These are phyloP conservation scores for Aspergillus ochraceoroseus DNA, from an alignment of 2,329 filamentous ascomycete genomes.

Conservation along the genomic window DNA sequence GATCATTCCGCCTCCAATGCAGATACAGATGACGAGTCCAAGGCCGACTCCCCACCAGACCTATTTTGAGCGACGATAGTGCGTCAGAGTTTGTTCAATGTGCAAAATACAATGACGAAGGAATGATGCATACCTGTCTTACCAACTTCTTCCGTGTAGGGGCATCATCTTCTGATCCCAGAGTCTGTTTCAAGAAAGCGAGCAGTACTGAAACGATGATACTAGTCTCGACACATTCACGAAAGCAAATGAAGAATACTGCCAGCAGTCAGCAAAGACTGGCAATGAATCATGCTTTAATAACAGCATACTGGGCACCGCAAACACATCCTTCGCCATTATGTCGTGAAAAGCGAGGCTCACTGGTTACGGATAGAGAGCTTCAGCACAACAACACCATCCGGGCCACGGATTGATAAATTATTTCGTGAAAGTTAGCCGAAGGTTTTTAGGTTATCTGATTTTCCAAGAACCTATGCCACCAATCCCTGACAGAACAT, in stretches of 20 bases:
- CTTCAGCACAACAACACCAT: too few relatives aligned
- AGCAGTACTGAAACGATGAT: slow-evolving; percentile 82
- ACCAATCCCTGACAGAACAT: not conserved
- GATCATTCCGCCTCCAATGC: slow-evolving; percentile 63
- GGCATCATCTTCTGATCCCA: slow-evolving; percentile 60
- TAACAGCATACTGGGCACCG: slow-evolving; percentile 15
- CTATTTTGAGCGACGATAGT: slow-evolving; percentile 30
- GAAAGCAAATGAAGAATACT: slow-evolving; percentile 87
- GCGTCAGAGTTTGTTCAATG: not conserved
- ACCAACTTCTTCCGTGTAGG: slow-evolving; percentile 62
- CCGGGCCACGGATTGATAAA: not conserved
- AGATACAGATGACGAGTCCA: slow-evolving; percentile 61
- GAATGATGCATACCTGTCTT: slow-evolving; percentile 50
- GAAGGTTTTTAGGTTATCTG: not conserved
- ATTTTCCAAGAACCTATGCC: slow-evolving; percentile 1
- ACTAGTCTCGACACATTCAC: slow-evolving; percentile 74
- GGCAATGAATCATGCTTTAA: not conserved
- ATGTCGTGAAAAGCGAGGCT: not conserved
- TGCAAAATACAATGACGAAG: too few relatives aligned
- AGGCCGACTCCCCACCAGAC: slow-evolving; percentile 64
- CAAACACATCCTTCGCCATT: slow-evolving; percentile 17
- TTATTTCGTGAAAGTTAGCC: not conserved
- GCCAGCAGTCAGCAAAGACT: not conserved
- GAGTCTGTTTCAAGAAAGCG: slow-evolving; percentile 75
- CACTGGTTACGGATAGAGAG: too few relatives aligned